Percentiles rank a stretch among this genome's conserved stretches.
These are phyloP conservation scores for Arachis stenosperma DNA, from an alignment of 306 rosid species.

Conservation along the genomic window DNA sequence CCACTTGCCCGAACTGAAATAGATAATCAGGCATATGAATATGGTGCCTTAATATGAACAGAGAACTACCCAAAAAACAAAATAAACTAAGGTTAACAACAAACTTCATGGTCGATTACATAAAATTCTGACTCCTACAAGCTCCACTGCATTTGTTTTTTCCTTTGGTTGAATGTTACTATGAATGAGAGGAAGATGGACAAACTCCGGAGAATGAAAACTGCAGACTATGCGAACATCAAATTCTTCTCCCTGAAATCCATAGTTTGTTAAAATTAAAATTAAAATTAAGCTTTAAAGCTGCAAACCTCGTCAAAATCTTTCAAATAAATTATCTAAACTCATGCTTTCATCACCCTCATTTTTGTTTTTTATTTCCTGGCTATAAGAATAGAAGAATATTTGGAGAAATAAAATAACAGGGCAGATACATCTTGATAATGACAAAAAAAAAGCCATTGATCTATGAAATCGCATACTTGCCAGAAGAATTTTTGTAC, in stretches of 20 bases:
- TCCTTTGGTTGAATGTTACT: constrained; percentile 7
- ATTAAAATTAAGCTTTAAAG: background rate
- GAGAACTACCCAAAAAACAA: background rate
- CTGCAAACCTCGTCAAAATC: constrained; percentile 1
- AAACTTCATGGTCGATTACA: constrained; percentile 22
- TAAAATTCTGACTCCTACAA: constrained; percentile 21
- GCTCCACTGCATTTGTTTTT: constrained; percentile 3
- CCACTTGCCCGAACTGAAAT: constrained; percentile 8
- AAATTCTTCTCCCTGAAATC: constrained; percentile 49
- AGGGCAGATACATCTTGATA: background rate
- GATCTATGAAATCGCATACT: constrained; percentile 33
- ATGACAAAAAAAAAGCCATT: constrained; percentile 7
- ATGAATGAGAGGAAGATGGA: background rate
- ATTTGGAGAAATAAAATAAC: background rate
- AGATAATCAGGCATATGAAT: background rate
- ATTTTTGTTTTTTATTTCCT: constrained; percentile 6
- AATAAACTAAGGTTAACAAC: background rate
- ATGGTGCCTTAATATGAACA: constrained; percentile 32
- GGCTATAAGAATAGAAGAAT: background rate
- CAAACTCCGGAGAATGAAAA: constrained; percentile 12
- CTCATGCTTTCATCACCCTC: background rate
- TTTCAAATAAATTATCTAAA: background rate
- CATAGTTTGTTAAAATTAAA: background rate
- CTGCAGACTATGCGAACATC: constrained; percentile 22
- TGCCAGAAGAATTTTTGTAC: constrained; percentile 24